These are phyloP conservation scores for Beauveria asiatica DNA, from an alignment of 2,329 filamentous ascomycete genomes.

Conservation along the genomic window DNA sequence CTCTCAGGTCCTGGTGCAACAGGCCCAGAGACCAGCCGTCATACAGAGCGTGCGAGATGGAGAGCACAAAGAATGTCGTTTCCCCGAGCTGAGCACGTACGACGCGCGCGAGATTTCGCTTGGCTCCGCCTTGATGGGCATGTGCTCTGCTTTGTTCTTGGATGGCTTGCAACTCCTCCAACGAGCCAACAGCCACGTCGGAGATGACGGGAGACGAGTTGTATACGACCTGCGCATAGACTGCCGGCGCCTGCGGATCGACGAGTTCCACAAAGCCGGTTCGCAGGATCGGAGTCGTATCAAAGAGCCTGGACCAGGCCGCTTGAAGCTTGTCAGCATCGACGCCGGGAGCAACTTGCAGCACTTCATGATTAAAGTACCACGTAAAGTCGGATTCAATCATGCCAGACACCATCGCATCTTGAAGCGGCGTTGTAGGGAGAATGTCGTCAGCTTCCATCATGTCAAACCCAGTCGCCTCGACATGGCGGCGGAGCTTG, in stretches of 20 bases:
- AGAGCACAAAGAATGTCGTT: constrained; percentile 47
- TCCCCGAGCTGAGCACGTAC: constrained; percentile 27
- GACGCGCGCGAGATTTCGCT: constrained; percentile 40
- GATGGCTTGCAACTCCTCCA: constrained; percentile 27
- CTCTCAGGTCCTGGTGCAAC: constrained; percentile 60
- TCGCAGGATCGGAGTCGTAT: constrained; percentile 60
- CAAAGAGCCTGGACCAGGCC: constrained; percentile 56
- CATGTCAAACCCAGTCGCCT: not conserved
- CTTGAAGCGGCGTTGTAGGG: constrained; percentile 75
- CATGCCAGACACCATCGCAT: constrained; percentile 81
- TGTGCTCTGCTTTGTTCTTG: not conserved
- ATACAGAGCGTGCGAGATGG: constrained; percentile 79
- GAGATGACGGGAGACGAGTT: constrained; percentile 17
- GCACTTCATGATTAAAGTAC: constrained; percentile 81
- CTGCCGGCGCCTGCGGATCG: constrained; percentile 43
- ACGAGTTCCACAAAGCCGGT: constrained; percentile 64
- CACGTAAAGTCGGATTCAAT: constrained; percentile 59
- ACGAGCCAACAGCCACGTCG: constrained; percentile 17
- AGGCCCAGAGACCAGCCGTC: constrained; percentile 78
- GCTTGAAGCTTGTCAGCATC: constrained; percentile 47
- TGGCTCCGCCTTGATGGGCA: constrained; percentile 29
- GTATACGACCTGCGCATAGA: constrained; percentile 42
- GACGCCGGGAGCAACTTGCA: constrained; percentile 48
- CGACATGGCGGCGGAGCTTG: not conserved
- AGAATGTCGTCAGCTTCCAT: constrained; percentile 48